Evolutionary conservation across 2,329 filamentous ascomycete species (phyloP).

Genomic region (Venturia effusa): DNA sequence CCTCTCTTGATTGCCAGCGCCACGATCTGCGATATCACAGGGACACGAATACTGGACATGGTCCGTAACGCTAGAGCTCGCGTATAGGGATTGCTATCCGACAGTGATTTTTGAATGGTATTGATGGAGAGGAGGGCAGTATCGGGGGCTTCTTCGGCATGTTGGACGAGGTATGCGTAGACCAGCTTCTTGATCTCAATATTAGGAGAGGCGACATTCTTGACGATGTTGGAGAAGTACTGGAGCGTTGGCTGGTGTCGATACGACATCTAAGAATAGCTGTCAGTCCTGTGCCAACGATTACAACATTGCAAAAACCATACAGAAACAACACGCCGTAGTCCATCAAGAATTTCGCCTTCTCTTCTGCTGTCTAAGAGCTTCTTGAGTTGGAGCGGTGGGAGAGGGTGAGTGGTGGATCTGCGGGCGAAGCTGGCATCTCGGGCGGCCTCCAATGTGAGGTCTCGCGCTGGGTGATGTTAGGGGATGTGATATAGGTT

Average conservation of each 20-base stretch:
- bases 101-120: slow-evolving; percentile 95
- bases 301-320: slow-evolving; percentile 19
- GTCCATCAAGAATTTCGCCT: slow-evolving; percentile 80
- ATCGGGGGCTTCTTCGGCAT: slow-evolving; percentile 93
- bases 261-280: slow-evolving; percentile 75
- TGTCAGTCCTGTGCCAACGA: slow-evolving; percentile 6
- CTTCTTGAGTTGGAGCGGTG: slow-evolving; percentile 82
- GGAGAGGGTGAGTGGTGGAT: slow-evolving; percentile 53
- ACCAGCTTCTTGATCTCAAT: slow-evolving; percentile 96
- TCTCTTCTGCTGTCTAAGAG: slow-evolving; percentile 90
- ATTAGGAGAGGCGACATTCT: slow-evolving; percentile 90
- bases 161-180: slow-evolving; percentile 94
- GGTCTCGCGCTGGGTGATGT: slow-evolving; percentile 67
- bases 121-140: slow-evolving; percentile 95
- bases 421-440: slow-evolving; percentile 55
- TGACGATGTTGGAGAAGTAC: slow-evolving; percentile 96
- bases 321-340: slow-evolving; percentile 82
- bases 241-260: slow-evolving; percentile 74
- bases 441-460: slow-evolving; percentile 93
- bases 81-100: slow-evolving; percentile 81
- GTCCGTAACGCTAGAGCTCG: slow-evolving; percentile 86
- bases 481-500: background rate
- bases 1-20: slow-evolving; percentile 93
- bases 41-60: slow-evolving; percentile 95
- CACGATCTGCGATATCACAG: slow-evolving; percentile 95